Base-by-base conservation (phyloP, 345 rosid genomes). In the Salix suchowensis region DNA sequence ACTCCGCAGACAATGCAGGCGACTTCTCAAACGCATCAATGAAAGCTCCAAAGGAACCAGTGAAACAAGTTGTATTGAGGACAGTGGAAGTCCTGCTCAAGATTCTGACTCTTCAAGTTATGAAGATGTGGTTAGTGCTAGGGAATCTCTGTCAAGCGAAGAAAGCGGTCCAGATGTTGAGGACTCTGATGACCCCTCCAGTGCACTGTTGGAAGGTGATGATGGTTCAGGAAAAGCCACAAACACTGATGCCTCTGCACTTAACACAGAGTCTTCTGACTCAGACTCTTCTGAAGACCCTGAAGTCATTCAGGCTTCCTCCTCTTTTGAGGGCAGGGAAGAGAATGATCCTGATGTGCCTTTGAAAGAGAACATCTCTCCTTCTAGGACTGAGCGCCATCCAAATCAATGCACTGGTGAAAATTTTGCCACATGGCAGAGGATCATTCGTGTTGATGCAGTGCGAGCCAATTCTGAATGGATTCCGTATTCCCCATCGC, bases 361-460 rank as follows among this genome's bases (percentile, higher is more conserved):
- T 44, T 77, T 84, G 48, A 77, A 85, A 70, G 83, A 79, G 69
- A 69, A 76, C 70, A 55, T 18, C 67, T 78, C 92, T 77, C 81
- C 81, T 39, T 70, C 85, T 26, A 76, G 77, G 74, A 76, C 83
- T 67, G 89, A 85, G 70, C 80, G 67, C 40, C 58, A 42, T 37
- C 76, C 86, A 39, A 75, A 84, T 50, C 68, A 67, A 12, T 52
- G 67, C 28, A 72, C 86, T 40, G 81, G 84, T 28, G 99, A 96
- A 72, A 90, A 89, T 82, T 96, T 91, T 67, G 76, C 86, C 10
- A 91, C 94, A 0, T 96, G 99, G 99, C 97, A 90, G 78, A 91
- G 98, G 52, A 93, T 92, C 40, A 96, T 96, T 81, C 97, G 98
- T 46, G 88, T 96, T 26, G 99, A 96, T 77, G 99, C 99, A n/a